Evolutionary conservation across 805 yeast genomes (phyloP), one percentile per base, ranked within the genome.

Genomic region (Starmerella potacharoeniae): DNA sequence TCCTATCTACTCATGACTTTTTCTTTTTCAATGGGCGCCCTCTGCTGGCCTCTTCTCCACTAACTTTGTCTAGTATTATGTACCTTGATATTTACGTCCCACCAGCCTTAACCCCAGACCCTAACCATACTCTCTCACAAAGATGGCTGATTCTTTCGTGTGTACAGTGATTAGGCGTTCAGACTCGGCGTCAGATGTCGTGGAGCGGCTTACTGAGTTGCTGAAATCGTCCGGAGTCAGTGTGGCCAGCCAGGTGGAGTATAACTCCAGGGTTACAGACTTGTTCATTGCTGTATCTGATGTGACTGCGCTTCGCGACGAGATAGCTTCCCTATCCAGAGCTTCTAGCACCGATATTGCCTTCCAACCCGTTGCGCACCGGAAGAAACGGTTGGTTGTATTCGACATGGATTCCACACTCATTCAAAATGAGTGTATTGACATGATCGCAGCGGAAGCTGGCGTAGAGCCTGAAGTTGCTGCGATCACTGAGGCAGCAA

Each of bases 391-490:
- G 64, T 73, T 93, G 50, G 82, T 86, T 58, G 86, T 95, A 10
- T 93, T 93, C 66, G 99, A 93, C 65, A 93, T 93, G 98, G 99
- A 93, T 72, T 89, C 97, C 0, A 93, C 99, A 0, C 73, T 93
- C 66, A 93, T 93, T 60, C 83, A 85, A 68, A 97, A 93, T 70
- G 99, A 93, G 71, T 97, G 93, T 41, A 93, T 93, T 62, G 99
- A 93, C 66, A 70, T 93, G 66, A 91, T 93, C 61, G 98, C 98
- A 2, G 88, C 88, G 0, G 84, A 86, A 64, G 97, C 96, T n/a
- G 77, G 79, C 61, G 95, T 93, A 36, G 96, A 93, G 65, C 81
- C 77, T 6, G 75, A 87, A 67, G 98, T 93, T 6, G 85, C 91
- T 5, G 84, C 77, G 34, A 90, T 93, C 63, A 93, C 99, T 2